Evolutionary conservation across 2,329 filamentous ascomycete genomes (phyloP).

Genomic region (Xylariaceae sp.): DNA sequence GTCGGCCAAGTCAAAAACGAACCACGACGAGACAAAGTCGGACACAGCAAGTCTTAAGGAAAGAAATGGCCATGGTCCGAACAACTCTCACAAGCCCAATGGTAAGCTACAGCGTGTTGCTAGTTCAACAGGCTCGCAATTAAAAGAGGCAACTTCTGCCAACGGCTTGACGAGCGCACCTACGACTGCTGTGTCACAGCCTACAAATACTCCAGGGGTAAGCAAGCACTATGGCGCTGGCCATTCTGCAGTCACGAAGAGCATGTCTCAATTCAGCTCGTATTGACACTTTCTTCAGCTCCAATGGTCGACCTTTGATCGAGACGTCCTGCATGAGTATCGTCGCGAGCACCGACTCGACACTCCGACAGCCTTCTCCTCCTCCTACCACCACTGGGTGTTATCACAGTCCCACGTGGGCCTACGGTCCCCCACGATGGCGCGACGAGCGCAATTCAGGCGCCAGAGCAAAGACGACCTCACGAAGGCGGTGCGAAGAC

Average conservation of each 20-base stretch:
- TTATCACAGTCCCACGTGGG: constrained; percentile 69
- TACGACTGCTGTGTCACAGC: constrained; percentile 31
- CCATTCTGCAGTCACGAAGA: not conserved
- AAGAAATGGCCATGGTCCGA: constrained; percentile 37
- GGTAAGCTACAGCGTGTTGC: constrained; percentile 62
- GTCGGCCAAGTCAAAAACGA: constrained; percentile 41
- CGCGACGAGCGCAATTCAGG: constrained; percentile 65
- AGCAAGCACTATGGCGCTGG: constrained; percentile 17
- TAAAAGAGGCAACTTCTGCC: constrained; percentile 49
- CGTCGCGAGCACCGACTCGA: constrained; percentile 74
- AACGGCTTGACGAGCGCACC: constrained; percentile 39
- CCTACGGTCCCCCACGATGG: constrained; percentile 77
- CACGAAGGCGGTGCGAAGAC: constrained; percentile 74
- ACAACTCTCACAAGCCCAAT: constrained; percentile 47
- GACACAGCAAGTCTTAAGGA: constrained; percentile 43
- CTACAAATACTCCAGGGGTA: constrained; percentile 37
- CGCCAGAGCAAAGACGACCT: constrained; percentile 76
- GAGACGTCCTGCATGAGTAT: constrained; percentile 74
- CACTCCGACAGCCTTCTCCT: constrained; percentile 72
- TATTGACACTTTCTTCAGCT: constrained; percentile 48
- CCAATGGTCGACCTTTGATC: constrained; percentile 72
- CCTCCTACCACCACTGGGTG: constrained; percentile 66
- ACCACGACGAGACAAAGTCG: constrained; percentile 45
- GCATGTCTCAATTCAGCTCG: constrained; percentile 19
- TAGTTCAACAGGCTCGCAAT: constrained; percentile 56